These are phyloP conservation scores for Pseudozyma pruni DNA, from an alignment of 1,284 basidiomycete genomes.

Conservation along the genomic window DNA sequence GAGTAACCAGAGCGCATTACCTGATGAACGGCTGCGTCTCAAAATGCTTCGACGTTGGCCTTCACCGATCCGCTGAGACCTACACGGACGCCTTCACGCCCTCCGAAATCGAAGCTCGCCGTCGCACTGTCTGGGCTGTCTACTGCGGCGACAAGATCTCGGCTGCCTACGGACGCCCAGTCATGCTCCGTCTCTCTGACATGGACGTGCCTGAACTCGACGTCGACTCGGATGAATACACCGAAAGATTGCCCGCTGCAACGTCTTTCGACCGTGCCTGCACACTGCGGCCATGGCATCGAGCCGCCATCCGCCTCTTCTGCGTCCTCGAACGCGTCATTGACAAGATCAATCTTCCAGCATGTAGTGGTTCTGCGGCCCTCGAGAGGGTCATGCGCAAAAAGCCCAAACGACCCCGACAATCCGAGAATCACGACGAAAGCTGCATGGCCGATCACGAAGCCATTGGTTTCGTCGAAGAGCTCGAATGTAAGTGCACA, in stretches of 20 bases:
- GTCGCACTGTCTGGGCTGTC: slow-evolving; percentile 48
- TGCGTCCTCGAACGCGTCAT: slow-evolving; percentile 50
- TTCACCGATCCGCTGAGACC: slow-evolving; percentile 48
- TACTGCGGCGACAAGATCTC: slow-evolving; percentile 53
- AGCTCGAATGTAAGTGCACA: slow-evolving; percentile 28
- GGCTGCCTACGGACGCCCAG: slow-evolving; percentile 45
- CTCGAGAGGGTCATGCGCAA: slow-evolving; percentile 47
- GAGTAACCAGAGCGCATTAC: slow-evolving; percentile 44
- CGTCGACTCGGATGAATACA: slow-evolving; percentile 46
- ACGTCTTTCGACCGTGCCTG: slow-evolving; percentile 43
- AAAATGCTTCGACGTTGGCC: slow-evolving; percentile 50
- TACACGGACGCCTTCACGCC: slow-evolving; percentile 48
- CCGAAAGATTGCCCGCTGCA: slow-evolving; percentile 40
- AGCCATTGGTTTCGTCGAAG: slow-evolving; percentile 41
- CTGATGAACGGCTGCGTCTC: slow-evolving; percentile 52
- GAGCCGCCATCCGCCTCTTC: slow-evolving; percentile 44
- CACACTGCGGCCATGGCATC: slow-evolving; percentile 42
- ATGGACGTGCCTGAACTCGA: slow-evolving; percentile 50
- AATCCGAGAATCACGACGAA: slow-evolving; percentile 43
- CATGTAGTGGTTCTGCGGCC: slow-evolving; percentile 42
- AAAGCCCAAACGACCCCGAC: slow-evolving; percentile 45
- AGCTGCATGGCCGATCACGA: slow-evolving; percentile 53
- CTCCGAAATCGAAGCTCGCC: slow-evolving; percentile 47
- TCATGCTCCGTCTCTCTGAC: slow-evolving; percentile 45
- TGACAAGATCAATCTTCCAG: slow-evolving; percentile 52